Base-by-base conservation (phyloP, 108 stramenopile species). In the Nitzschia sp. region DNA sequence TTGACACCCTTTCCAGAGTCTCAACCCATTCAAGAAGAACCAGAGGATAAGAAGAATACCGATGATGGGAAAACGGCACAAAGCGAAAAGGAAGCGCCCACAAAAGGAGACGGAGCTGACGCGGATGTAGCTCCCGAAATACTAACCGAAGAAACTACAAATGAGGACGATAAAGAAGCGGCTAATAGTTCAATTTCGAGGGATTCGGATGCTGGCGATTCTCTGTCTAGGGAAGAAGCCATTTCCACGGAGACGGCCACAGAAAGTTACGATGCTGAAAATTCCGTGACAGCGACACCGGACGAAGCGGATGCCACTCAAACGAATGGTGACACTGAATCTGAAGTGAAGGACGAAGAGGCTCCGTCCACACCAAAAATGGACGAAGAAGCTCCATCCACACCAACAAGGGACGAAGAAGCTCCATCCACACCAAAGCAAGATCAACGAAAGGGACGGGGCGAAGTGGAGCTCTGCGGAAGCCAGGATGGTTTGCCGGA, bases 1-100 rank as follows among this genome's bases (percentile, higher is more conserved):
- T 33, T 56, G 58, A 80, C 74, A 32, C 46, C 44, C 25, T 70
- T 35, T 41, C 33, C 44, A 4, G 29, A 45, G 45, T 33, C 36
- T 29, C 28, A 59, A 17, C 57, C 32, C 5, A 30, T 41, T 11
- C 25, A 52, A 38, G 69, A 56, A 62, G 33, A 70, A 61, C 33
- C 38, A 46, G 56, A 33, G 21, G 36, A 53, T 48, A 52, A 45
- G 16, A 62, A 47, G 38, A 57, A 44, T 33, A 0, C 29, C 5
- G 62, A 15, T 15, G 69, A 41, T 3, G 68, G 62, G 15, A 28
- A 25, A 8, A 36, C 41, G 45, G 48, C 21, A 23, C 22, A 56
- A 45, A 23, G 8, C 17, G 44, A 56, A 38, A 34, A 56, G 45
- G 58, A 58, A 59, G 9, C 38, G 6, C 9, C 48, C 19, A 50